Conservation (phyloP, 495 filamentous ascomycete species). For the Penicillium bialowiezense region DNA sequence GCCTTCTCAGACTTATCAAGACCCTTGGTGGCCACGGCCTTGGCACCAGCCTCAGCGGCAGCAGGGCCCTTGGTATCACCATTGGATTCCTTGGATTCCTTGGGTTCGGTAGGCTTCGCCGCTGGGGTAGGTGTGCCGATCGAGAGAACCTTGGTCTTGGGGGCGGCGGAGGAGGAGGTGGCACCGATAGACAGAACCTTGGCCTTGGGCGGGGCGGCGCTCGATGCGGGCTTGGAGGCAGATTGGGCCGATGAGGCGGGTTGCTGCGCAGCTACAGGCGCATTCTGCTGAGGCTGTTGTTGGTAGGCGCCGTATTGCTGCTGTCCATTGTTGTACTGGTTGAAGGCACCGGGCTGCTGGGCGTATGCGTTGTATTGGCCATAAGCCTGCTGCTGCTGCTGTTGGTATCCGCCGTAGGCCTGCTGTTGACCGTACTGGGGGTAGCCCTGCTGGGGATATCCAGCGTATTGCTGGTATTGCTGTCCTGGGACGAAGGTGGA, state of each 20-base stretch:
- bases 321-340: slow-evolving; percentile 56
- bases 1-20: slow-evolving; percentile 71
- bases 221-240: slow-evolving; percentile 29
- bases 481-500: slow-evolving; percentile 76
- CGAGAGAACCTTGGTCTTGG: slow-evolving; percentile 69
- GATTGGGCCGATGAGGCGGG: slow-evolving; percentile 35
- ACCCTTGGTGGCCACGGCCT: slow-evolving; percentile 76
- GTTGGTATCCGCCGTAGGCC: slow-evolving; percentile 54
- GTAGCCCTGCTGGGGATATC: slow-evolving; percentile 41
- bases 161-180: slow-evolving; percentile 47
- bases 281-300: slow-evolving; percentile 39
- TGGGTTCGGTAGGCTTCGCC: slow-evolving; percentile 51
- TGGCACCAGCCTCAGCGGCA: slow-evolving; percentile 53
- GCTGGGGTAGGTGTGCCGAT: slow-evolving; percentile 53
- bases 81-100: slow-evolving; percentile 38
- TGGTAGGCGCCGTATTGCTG: slow-evolving; percentile 50
- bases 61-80: slow-evolving; percentile 51
- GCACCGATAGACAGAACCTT: slow-evolving; percentile 36
- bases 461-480: slow-evolving; percentile 48
- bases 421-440: slow-evolving; percentile 36
- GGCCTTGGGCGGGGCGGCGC: slow-evolving; percentile 34
- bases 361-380: slow-evolving; percentile 49
- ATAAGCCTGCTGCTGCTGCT: slow-evolving; percentile 32
- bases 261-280: slow-evolving; percentile 53
- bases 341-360: slow-evolving; percentile 53